phyloP scores from a whole-genome alignment of 768 basidiomycete species.

The Podaxis sp. region DNA sequence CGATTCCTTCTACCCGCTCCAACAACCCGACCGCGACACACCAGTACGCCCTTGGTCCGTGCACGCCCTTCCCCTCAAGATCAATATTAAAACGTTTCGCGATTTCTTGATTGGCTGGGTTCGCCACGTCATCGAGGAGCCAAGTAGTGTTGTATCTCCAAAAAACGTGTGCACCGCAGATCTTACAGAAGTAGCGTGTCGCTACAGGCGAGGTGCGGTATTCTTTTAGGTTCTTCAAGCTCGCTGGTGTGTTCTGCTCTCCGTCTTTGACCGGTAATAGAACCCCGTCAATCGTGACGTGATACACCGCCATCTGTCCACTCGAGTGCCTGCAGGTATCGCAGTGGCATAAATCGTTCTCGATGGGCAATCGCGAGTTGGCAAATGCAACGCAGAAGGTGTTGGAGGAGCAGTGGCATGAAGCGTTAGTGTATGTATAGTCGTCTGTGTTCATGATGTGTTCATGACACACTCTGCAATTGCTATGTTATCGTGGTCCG shows the following conservation, averaged over 20 bases:
- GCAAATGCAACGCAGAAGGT: slow-evolving; percentile 26
- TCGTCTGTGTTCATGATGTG: not conserved
- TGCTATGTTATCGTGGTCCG: not conserved
- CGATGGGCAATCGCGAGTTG: slow-evolving; percentile 23
- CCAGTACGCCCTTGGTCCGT: slow-evolving; percentile 20
- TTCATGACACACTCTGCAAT: not conserved
- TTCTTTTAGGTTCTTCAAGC: slow-evolving; percentile 19
- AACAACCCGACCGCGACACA: slow-evolving; percentile 26
- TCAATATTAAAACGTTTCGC: not conserved
- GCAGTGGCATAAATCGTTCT: slow-evolving; percentile 29
- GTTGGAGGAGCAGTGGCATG: slow-evolving; percentile 29
- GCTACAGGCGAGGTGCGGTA: slow-evolving; percentile 23
- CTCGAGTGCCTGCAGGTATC: slow-evolving; percentile 28
- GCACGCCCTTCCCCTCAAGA: slow-evolving; percentile 10
- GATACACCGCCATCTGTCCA: slow-evolving; percentile 27
- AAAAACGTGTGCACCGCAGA: slow-evolving; percentile 31
- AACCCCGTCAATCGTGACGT: slow-evolving; percentile 12
- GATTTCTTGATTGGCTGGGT: not conserved
- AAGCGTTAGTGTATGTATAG: slow-evolving; percentile 22
- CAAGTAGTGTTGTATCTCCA: not conserved
- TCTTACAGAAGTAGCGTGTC: slow-evolving; percentile 29
- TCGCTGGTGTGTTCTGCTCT: not conserved
- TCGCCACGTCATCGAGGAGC: not conserved
- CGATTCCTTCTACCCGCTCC: slow-evolving; percentile 26
- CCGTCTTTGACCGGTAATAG: not conserved